phyloP scores from a whole-genome alignment of 768 basidiomycete genomes.

The Megacollybia marginata region DNA sequence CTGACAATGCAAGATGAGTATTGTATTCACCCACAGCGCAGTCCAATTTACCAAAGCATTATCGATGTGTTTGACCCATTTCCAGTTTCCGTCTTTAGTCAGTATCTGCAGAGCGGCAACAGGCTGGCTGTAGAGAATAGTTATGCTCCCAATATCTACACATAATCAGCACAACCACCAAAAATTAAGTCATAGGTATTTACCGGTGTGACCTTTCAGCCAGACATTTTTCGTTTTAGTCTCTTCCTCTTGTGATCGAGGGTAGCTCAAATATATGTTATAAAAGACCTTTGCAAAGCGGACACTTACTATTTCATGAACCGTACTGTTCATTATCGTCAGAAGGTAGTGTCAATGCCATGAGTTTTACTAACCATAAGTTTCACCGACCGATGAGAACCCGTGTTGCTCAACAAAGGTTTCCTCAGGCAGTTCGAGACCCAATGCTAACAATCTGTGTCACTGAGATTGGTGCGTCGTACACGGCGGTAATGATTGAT shows the following conservation, averaged over 20 bases:
- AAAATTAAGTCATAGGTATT: not conserved
- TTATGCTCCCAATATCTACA: slow-evolving; percentile 46
- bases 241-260: slow-evolving; percentile 42
- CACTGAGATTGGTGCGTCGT: not conserved
- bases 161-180: no score
- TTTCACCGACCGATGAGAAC: slow-evolving; percentile 33
- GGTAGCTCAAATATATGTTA: slow-evolving; percentile 33
- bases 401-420: slow-evolving; percentile 40
- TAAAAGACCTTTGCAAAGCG: not conserved
- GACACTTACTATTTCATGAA: slow-evolving; percentile 58
- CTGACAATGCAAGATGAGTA: no score
- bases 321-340: slow-evolving; percentile 29
- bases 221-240: slow-evolving; percentile 44
- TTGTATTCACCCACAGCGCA: no score
- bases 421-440: slow-evolving; percentile 49
- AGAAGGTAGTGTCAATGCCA: no score
- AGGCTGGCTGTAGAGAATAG: slow-evolving; percentile 56
- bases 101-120: slow-evolving; percentile 52
- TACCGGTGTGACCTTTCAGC: slow-evolving; percentile 56
- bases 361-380: slow-evolving; percentile 11
- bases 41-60: slow-evolving; percentile 38
- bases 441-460: slow-evolving; percentile 38
- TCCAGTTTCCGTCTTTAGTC: slow-evolving; percentile 43
- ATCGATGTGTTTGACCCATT: slow-evolving; percentile 51
- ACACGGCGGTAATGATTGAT: no score